Evolutionary conservation across 169 alveolate genomes (phyloP), one percentile per base, ranked within the genome.

Genomic region (Cryptosporidium meleagridis): DNA sequence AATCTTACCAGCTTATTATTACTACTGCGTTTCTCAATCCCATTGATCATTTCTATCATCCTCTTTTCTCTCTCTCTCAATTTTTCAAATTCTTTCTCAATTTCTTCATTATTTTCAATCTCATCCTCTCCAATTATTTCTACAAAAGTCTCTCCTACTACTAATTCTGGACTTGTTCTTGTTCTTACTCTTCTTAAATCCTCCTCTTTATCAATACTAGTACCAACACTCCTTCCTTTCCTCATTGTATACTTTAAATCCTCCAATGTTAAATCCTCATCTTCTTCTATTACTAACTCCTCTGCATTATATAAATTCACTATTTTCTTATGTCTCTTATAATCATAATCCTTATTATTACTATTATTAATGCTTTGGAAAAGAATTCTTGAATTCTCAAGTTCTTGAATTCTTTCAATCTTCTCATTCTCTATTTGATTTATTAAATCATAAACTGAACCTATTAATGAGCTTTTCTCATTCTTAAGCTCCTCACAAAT

Each of bases 391-490:
- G 89, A 80, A 65, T 80, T 80, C 55, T 80, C 89, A 23, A 80
- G 48, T 16, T 80, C 89, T n/a, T 67, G 89, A 33, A 80, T 80
- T 51, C 89, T 80, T 39, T 80, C 89, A n/a, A 80, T 80, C 70
- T 80, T 80, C 44, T 80, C 89, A 41, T 62, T 62, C 18, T 80
- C 89, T 29, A 80, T 53, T n/a, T 80, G 89, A 80, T 65, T 80
- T 37, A 80, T 80, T 65, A 80, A 80, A 61, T 80, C 89, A 80
- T 80, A 80, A 41, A 80, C 89, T 18, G 89, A 80, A 4, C n/a
- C 16, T 12, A 80, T 44, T 51, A 80, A 80, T 21, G 80, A 80
- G 26, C 51, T 80, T 23, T 80, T 80, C 39, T 80, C 89, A 62
- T 41, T 51, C n/a, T 44, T 51, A 29, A 80, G 53, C 51, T 80